Evolutionary conservation across 2,329 filamentous ascomycete genomes (phyloP).

Genomic region (Fusarium mangiferae): DNA sequence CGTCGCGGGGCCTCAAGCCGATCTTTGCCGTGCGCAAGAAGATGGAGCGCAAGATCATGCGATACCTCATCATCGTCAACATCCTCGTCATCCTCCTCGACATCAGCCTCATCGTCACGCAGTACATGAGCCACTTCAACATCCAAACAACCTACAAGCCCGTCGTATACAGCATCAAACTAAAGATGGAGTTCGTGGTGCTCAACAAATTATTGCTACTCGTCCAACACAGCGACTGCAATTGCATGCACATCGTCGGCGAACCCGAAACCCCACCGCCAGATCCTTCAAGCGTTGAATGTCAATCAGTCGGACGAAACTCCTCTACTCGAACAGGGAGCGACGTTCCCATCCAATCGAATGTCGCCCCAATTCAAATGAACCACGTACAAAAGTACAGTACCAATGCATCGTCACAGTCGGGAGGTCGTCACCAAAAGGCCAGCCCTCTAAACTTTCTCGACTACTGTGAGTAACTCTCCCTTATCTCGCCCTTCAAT

Average conservation of each 20-base stretch:
- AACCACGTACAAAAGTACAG: not conserved
- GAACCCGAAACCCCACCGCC: slow-evolving; percentile 1
- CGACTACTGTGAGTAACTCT: slow-evolving; percentile 2
- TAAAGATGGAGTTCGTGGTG: slow-evolving; percentile 37
- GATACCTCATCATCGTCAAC: slow-evolving; percentile 31
- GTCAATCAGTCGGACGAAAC: not conserved
- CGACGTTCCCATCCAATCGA: slow-evolving; percentile 4
- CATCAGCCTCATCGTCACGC: slow-evolving; percentile 21
- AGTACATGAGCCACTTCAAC: slow-evolving; percentile 34
- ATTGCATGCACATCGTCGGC: slow-evolving; percentile 27
- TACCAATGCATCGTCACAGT: not conserved
- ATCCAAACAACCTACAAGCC: slow-evolving; percentile 37
- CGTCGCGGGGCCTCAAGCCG: slow-evolving; percentile 21
- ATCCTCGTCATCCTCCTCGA: slow-evolving; percentile 35
- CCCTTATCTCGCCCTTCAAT: not conserved
- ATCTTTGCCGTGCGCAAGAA: slow-evolving; percentile 26
- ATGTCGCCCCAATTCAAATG: slow-evolving; percentile 7
- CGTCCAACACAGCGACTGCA: slow-evolving; percentile 28
- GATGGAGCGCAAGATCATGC: slow-evolving; percentile 27
- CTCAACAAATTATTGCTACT: slow-evolving; percentile 29
- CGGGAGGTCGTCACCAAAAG: not conserved
- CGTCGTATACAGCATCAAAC: slow-evolving; percentile 36
- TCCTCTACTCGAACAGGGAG: slow-evolving; percentile 7
- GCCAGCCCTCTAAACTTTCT: slow-evolving; percentile 10
- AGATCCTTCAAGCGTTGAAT: not conserved